Conservation (phyloP, 1,284 basidiomycete genomes). For the Pterula multifida region DNA sequence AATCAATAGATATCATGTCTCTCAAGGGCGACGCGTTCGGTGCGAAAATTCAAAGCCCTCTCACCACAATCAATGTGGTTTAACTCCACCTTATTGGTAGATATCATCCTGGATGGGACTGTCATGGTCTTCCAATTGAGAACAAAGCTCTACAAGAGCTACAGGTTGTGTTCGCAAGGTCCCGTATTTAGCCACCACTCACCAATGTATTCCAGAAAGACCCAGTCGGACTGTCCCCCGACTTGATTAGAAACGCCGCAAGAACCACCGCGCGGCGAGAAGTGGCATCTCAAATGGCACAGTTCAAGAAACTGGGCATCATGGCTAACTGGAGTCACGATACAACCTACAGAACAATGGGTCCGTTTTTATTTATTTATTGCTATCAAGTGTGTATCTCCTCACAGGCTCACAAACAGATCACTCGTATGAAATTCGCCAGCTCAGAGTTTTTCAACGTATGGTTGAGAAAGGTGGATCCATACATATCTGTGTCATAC, state of each 20-base stretch:
- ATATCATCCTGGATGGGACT: constrained; percentile 96
- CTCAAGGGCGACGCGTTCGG: constrained; percentile 74
- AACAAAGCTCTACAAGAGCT: constrained; percentile 78
- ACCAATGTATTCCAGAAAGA: constrained; percentile 27
- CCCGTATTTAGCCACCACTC: constrained; percentile 1
- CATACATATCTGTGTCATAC: background rate
- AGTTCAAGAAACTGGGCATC: constrained; percentile 78
- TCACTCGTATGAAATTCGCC: constrained; percentile 79
- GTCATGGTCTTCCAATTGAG: constrained; percentile 95
- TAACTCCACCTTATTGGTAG: constrained; percentile 41
- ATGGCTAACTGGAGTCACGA: constrained; percentile 85
- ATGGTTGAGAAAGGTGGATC: constrained; percentile 76
- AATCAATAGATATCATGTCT: constrained; percentile 83
- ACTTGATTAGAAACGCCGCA: constrained; percentile 65
- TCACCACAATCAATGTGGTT: constrained; percentile 5
- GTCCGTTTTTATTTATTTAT: constrained; percentile 27
- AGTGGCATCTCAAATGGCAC: constrained; percentile 65
- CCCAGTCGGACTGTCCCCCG: constrained; percentile 40
- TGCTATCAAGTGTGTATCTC: background rate
- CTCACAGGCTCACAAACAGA: constrained; percentile 32
- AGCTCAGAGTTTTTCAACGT: constrained; percentile 76
- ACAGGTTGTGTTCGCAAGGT: constrained; percentile 29
- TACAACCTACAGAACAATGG: constrained; percentile 82
- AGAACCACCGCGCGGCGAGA: constrained; percentile 65
- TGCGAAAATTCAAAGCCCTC: constrained; percentile 40